phyloP scores from a whole-genome alignment of 2,329 filamentous ascomycete genomes.

The Cladosporium sphaerospermum region DNA sequence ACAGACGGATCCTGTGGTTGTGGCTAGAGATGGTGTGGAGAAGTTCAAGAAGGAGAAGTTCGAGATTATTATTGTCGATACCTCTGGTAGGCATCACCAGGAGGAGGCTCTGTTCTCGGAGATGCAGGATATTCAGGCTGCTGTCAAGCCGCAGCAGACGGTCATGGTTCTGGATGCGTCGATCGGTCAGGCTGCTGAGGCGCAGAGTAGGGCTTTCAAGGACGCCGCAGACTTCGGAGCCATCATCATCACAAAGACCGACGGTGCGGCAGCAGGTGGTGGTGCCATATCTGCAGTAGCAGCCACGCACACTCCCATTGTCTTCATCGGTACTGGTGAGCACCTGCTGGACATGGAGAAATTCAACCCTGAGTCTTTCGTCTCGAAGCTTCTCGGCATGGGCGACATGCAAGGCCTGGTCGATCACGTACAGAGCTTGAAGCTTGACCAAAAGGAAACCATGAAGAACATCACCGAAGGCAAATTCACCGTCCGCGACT shows the following conservation, averaged over 20 bases:
- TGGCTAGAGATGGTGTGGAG: constrained; percentile 91
- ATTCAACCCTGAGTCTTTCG: constrained; percentile 87
- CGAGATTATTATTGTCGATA: constrained; percentile 98
- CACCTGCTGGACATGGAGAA: constrained; percentile 92
- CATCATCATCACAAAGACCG: constrained; percentile 98
- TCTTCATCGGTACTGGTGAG: constrained; percentile 96
- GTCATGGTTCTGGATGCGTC: constrained; percentile 97
- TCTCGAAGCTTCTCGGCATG: constrained; percentile 92
- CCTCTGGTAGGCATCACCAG: constrained; percentile 88
- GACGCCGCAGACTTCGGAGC: constrained; percentile 94
- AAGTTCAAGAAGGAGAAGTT: constrained; percentile 99
- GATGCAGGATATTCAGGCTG: constrained; percentile 93
- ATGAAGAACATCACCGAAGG: constrained; percentile 98
- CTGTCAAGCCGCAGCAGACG: constrained; percentile 87
- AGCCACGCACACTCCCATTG: constrained; percentile 91
- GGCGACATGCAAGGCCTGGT: constrained; percentile 92
- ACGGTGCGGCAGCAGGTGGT: constrained; percentile 90
- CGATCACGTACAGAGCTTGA: constrained; percentile 92
- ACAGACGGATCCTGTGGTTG: constrained; percentile 89
- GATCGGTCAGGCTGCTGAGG: constrained; percentile 92
- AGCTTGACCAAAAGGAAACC: constrained; percentile 95
- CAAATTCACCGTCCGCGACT: constrained; percentile 89
- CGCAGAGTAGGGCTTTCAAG: constrained; percentile 94
- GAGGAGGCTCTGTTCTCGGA: constrained; percentile 93
- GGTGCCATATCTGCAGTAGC: constrained; percentile 97